These are phyloP conservation scores for Hyphopichia fennica DNA, from an alignment of 1,139 yeast genomes.

Conservation along the genomic window DNA sequence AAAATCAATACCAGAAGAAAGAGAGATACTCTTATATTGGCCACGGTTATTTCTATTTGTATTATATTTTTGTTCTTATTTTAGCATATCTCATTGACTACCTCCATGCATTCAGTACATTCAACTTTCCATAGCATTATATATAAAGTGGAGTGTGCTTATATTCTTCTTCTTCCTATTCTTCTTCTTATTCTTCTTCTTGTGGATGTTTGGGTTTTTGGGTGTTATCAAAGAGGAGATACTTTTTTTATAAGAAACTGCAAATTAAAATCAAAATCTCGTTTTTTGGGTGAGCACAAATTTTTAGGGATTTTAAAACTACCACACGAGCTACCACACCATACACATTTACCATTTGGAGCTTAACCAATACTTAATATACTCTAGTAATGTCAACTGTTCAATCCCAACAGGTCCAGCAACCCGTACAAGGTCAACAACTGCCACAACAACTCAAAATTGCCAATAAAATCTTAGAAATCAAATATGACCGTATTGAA, in stretches of 20 bases:
- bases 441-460: constrained; percentile 8
- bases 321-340: too few species aligned
- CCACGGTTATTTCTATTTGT: constrained; percentile 70
- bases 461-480: constrained; percentile 30
- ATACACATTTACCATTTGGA: not conserved
- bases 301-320: too few species aligned
- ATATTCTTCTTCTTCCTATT: too few species aligned
- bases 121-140: too few species aligned
- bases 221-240: too few species aligned
- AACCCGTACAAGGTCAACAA: not conserved
- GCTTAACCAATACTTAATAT: not conserved
- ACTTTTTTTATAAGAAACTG: too few species aligned
- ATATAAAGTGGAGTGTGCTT: too few species aligned
- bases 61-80: constrained; percentile 64
- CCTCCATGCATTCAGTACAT: too few species aligned
- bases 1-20: constrained; percentile 86
- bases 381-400: not conserved
- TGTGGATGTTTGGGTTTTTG: too few species aligned
- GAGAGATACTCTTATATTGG: constrained; percentile 85
- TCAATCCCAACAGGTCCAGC: not conserved
- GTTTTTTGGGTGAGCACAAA: too few species aligned
- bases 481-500: constrained; percentile 64
- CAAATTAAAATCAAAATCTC: too few species aligned
- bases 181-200: too few species aligned
- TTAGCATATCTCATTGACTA: not conserved